Evolutionary conservation across 768 basidiomycete genomes (phyloP).

Genomic region (Kwoniella dendrophila): DNA sequence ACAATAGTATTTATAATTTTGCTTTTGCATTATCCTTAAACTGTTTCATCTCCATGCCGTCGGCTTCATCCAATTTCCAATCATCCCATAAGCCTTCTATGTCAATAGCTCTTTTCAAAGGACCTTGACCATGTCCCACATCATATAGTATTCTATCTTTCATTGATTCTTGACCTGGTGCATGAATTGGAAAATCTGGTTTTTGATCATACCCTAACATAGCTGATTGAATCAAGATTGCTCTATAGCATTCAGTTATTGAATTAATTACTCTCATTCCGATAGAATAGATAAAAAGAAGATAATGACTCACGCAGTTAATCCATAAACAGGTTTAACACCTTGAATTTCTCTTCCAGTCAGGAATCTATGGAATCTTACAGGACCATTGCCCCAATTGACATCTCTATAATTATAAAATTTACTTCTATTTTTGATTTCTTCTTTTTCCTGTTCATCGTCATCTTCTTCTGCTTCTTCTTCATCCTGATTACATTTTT

Average conservation of each 20-base stretch:
- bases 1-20: conserved; percentile 1
- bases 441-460: too few species aligned
- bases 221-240: conserved; percentile 63
- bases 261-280: background rate
- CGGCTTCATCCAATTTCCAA: conserved; percentile 26
- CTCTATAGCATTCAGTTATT: conserved; percentile 50
- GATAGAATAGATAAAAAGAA: background rate
- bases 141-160: conserved; percentile 60
- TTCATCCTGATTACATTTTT: too few species aligned
- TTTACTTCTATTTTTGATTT: too few species aligned
- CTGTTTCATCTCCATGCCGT: background rate
- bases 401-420: conserved; percentile 61
- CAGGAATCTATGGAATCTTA: conserved; percentile 75
- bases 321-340: conserved; percentile 82
- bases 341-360: conserved; percentile 83
- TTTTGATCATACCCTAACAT: conserved; percentile 60
- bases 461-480: too few species aligned
- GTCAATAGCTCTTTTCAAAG: conserved; percentile 32
- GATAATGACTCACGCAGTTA: conserved; percentile 71
- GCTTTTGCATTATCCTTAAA: conserved; percentile 3
- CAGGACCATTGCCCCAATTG: conserved; percentile 50
- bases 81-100: conserved; percentile 38
- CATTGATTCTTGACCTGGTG: conserved; percentile 59
- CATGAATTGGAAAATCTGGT: conserved; percentile 61
- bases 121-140: conserved; percentile 42